Base-by-base conservation (phyloP, 2,329 filamentous ascomycete genomes). In the Talaromyces funiculosus region DNA sequence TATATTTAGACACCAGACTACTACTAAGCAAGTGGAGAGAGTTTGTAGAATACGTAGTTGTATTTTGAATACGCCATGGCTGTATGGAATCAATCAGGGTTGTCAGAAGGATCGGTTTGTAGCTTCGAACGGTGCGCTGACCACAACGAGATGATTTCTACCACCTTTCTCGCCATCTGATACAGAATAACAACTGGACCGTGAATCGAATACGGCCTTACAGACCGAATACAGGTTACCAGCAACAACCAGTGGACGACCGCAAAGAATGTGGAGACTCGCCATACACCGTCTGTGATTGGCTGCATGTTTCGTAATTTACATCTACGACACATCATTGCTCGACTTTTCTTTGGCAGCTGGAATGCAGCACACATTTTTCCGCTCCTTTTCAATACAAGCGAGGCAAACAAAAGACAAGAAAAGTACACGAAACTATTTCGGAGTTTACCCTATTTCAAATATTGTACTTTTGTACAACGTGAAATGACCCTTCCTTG, bases 11-110 rank as follows among this genome's bases (percentile, higher is more conserved):
- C 47, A 49, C 31, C 18, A 12, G 26, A 33, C 45, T 33, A n/a
- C n/a, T n/a, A n/a, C n/a, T n/a, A n/a, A n/a, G n/a, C n/a, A 51
- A 51, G 45, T 51, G 45, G 45, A n/a, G 40, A 43, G 40, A 43
- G n/a, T 8, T 10, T 40, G 37, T 8, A 10, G 24, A 26, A 29
- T 8, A n/a, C 14, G 26, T 18, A 43, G 9, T 26, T n/a, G 42
- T 45, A 45, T 45, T 22, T 24, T 24, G 42, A 45, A 45, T 43
- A 29, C 43, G 24, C 43, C 29, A 16, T 29, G 8, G 9, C 26
- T 26, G 3, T 45, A 16, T 26, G 22, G n/a, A 6, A 29, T 47
- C 26, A 47, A 26, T 26, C 14, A 29, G 22, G 43, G 5, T n/a
- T 47, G 14, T n/a, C 9, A 14, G 20, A 29, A 47, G 24, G 43